phyloP scores from a whole-genome alignment of 805 yeast genomes.

The Kurtzmaniella fragi region DNA sequence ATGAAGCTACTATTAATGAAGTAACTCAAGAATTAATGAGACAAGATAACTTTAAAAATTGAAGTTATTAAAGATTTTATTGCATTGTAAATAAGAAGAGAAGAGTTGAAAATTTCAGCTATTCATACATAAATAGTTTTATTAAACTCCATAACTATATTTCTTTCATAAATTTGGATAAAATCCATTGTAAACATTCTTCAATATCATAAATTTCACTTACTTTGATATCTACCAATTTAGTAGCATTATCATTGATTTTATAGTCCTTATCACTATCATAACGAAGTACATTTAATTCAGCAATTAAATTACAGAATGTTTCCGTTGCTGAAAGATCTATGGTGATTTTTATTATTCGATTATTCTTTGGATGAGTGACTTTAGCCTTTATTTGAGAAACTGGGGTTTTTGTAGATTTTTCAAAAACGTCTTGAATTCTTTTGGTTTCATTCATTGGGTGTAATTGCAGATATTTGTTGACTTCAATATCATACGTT shows the following conservation, averaged over 20 bases:
- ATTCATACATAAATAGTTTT: background rate
- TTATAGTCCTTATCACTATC: slow-evolving; percentile 17
- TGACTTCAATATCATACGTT: background rate
- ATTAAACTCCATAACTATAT: slow-evolving; percentile 1
- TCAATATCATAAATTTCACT: slow-evolving; percentile 49
- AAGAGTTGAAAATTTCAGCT: too few relatives aligned
- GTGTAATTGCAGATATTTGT: slow-evolving; percentile 3
- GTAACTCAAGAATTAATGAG: background rate
- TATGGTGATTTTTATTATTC: slow-evolving; percentile 20
- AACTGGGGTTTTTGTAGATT: slow-evolving; percentile 34
- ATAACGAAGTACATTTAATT: slow-evolving; percentile 30
- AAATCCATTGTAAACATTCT: slow-evolving; percentile 54
- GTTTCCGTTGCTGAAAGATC: slow-evolving; percentile 35
- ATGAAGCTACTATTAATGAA: background rate
- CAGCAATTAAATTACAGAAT: slow-evolving; percentile 34
- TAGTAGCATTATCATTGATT: slow-evolving; percentile 26
- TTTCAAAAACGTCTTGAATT: slow-evolving; percentile 30
- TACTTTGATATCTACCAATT: slow-evolving; percentile 42
- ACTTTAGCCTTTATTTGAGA: slow-evolving; percentile 23
- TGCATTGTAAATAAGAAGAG: background rate
- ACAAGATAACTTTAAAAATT: too few relatives aligned
- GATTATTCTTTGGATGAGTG: slow-evolving; percentile 7
- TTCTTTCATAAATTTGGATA: slow-evolving; percentile 27
- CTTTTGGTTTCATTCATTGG: slow-evolving; percentile 5
- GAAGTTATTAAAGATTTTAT: background rate